phyloP scores from a whole-genome alignment of 306 rosid genomes.

The cucumber (Cucumis sativus) region Cucumber_9930_V3 NC_026656.2:22605001-22605500 shows the following conservation, averaged over 20 bases:
- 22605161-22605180: neutral
- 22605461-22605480: neutral
- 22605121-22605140: neutral
- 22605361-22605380: neutral
- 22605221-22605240: neutral
- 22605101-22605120: neutral
- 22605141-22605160: neutral
- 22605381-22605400: neutral
- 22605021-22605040: neutral
- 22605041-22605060: neutral
- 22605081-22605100: slow-evolving; percentile 5
- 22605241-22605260: neutral
- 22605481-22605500: neutral
- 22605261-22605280: neutral
- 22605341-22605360: neutral
- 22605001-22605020: neutral
- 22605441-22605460: neutral
- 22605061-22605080: neutral
- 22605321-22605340: neutral
- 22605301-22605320: neutral
- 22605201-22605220: neutral
- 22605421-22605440: neutral
- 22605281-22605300: neutral
- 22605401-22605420: neutral
- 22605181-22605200: neutral